Evolutionary conservation across 2,329 filamentous ascomycete species (phyloP), one percentile per base, ranked within the genome.

Genomic region (Fusarium miscanthi): DNA sequence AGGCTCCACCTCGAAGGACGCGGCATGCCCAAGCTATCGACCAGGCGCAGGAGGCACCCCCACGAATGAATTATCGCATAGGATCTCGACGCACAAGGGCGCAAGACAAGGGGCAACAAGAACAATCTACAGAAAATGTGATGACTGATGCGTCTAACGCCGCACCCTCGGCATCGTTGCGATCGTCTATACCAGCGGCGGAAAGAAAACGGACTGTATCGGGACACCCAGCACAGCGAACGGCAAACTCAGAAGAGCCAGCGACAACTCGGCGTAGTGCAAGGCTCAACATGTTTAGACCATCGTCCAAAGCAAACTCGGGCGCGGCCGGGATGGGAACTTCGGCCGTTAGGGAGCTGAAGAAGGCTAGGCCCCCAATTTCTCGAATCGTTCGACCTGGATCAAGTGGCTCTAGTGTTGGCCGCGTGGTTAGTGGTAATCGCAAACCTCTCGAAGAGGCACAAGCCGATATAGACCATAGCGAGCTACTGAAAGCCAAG

Each of bases 141-240:
- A 78, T 84, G 53, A 74, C 80, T 5, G 88, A 89, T 42, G 79
- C 83, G 3, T 74, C 82, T 76, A 69, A 81, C 74, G 60, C 79
- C 76, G 63, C 79, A 73, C 51, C 77, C 76, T 53, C 80, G 75
- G 82, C 78, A 84, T 83, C 75, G 27, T 67, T 75, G 38, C 76
- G 81, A 35, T 76, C 84, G 62, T 77, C 84, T 23, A 78, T 85
- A 69, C 80, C 86, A 25, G 85, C 84, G 8, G 82, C 86, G 19
- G 93, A 95, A 67, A 90, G 94, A 80, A 98, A 98, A 83, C 90
- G 95, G 74, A 98, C 94, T 3, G 89, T 97, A n/a, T 97, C 95
- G 43, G 95, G 95, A 8, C 94, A 97, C 74, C 88, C 87, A 19
- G 88, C 88, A 53, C 88, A 84, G 79, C 74, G 82, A 74, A 87